Evolutionary conservation across 805 yeast genomes (phyloP).

Genomic region (Maudiozyma pseudohumilis): DNA sequence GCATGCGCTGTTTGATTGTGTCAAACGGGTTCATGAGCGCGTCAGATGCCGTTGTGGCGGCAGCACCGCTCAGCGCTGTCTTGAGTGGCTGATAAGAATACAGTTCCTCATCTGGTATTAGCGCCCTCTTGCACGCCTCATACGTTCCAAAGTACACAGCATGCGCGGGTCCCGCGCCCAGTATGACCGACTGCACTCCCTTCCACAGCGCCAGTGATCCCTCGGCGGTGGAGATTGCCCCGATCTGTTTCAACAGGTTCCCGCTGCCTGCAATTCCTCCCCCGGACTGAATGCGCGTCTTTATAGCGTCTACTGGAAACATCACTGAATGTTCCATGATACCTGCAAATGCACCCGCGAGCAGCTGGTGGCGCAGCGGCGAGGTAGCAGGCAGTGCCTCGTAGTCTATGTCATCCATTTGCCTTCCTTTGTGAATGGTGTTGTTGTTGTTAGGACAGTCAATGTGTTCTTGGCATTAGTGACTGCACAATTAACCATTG

Average conservation of each 20-base stretch:
- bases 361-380: conserved; percentile 67
- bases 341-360: conserved; percentile 99
- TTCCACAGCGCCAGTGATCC: conserved; percentile 89
- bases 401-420: conserved; percentile 76
- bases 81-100: conserved; percentile 59
- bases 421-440: neutral
- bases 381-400: conserved; percentile 87
- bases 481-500: too few species aligned
- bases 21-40: conserved; percentile 98
- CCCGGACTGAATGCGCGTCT: conserved; percentile 78
- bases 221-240: conserved; percentile 74
- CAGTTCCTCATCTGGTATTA: conserved; percentile 27
- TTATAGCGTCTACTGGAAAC: conserved; percentile 93
- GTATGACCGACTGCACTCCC: conserved; percentile 81
- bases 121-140: conserved; percentile 50
- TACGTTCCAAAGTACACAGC: conserved; percentile 92
- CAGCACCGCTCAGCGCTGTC: conserved; percentile 83
- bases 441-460: conserved; percentile 2
- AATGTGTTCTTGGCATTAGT: too few species aligned
- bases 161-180: conserved; percentile 99
- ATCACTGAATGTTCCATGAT: conserved; percentile 97
- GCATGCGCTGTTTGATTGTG: conserved; percentile 94
- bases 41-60: conserved; percentile 86
- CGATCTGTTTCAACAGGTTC: conserved; percentile 52
- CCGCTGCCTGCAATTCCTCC: conserved; percentile 19